Evolutionary conservation across 345 rosid genomes (phyloP).

Genomic region (Citrus mangshanensis): DNA sequence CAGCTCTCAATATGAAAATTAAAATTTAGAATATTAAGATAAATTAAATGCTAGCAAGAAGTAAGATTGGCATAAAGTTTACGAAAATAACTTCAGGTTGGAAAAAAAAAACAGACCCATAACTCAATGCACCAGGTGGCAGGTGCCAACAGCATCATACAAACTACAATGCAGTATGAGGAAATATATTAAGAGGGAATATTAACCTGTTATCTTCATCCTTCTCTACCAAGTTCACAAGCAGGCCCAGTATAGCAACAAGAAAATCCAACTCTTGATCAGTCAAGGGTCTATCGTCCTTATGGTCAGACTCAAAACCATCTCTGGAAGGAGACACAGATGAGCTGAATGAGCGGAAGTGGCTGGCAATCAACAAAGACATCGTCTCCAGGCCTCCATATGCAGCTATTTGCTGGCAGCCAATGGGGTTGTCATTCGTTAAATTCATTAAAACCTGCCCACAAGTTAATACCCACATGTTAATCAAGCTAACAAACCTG

Average conservation of each 20-base stretch:
- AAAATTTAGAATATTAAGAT: neutral
- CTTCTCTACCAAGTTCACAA: conserved; percentile 94
- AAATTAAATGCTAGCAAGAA: neutral
- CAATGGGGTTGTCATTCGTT: conserved; percentile 81
- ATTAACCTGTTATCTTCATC: conserved; percentile 79
- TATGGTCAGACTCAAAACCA: conserved; percentile 22
- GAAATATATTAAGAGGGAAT: conserved; percentile 6
- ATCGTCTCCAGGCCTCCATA: conserved; percentile 83
- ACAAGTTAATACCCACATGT: conserved; percentile 9
- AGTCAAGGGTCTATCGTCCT: conserved; percentile 51
- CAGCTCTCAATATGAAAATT: neutral
- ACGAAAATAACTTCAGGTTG: neutral
- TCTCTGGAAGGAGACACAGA: conserved; percentile 34
- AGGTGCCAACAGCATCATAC: conserved; percentile 10
- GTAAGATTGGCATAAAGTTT: neutral
- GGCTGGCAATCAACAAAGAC: conserved; percentile 67
- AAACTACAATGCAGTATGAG: neutral
- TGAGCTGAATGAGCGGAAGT: conserved; percentile 67
- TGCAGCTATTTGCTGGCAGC: conserved; percentile 82
- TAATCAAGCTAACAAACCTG: conserved; percentile 4
- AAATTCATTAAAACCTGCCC: conserved; percentile 89
- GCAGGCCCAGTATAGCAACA: conserved; percentile 89
- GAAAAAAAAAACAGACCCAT: neutral
- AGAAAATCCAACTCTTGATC: conserved; percentile 95
- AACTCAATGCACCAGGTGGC: neutral